phyloP scores from a whole-genome alignment of 768 basidiomycete species.

The Phlebiopsis gigantea region DNA sequence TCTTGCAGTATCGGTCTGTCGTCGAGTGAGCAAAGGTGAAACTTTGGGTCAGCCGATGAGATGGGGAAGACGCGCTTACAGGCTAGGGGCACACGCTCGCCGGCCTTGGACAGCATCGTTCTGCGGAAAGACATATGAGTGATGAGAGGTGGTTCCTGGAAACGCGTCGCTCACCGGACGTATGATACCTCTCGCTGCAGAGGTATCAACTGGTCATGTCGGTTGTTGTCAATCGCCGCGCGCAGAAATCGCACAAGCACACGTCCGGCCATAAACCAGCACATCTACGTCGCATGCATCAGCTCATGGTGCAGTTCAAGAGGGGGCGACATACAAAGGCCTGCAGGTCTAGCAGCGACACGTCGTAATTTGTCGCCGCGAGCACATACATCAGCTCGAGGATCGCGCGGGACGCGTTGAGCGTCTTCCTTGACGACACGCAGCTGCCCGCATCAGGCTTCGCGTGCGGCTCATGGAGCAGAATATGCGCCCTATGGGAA shows the following conservation, averaged over 20 bases:
- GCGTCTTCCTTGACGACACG: slow-evolving; percentile 62
- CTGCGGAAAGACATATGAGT: slow-evolving; percentile 33
- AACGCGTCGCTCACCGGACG: slow-evolving; percentile 55
- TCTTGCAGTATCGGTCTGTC: slow-evolving; percentile 46
- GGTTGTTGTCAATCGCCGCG: slow-evolving; percentile 56
- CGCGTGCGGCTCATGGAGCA: slow-evolving; percentile 76
- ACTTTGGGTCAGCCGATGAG: background rate
- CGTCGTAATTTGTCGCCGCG: slow-evolving; percentile 67
- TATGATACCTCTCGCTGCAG: slow-evolving; percentile 70
- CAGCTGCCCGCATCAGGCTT: slow-evolving; percentile 53
- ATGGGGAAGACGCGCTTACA: slow-evolving; percentile 29
- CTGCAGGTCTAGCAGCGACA: slow-evolving; percentile 65
- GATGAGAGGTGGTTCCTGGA: slow-evolving; percentile 17
- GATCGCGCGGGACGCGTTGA: slow-evolving; percentile 60
- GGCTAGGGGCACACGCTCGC: slow-evolving; percentile 63
- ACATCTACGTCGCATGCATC: slow-evolving; percentile 14
- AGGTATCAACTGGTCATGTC: slow-evolving; percentile 49
- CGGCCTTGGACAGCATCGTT: slow-evolving; percentile 53
- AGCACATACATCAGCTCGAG: slow-evolving; percentile 63
- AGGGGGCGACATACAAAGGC: slow-evolving; percentile 43
- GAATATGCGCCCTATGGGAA: slow-evolving; percentile 50
- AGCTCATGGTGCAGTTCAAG: background rate
- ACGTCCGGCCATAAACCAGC: slow-evolving; percentile 65
- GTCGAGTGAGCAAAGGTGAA: background rate
- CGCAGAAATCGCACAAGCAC: slow-evolving; percentile 65